phyloP scores from a whole-genome alignment of 192 early-diverging fungal genomes.

The Glomus cerebriforme region DNA sequence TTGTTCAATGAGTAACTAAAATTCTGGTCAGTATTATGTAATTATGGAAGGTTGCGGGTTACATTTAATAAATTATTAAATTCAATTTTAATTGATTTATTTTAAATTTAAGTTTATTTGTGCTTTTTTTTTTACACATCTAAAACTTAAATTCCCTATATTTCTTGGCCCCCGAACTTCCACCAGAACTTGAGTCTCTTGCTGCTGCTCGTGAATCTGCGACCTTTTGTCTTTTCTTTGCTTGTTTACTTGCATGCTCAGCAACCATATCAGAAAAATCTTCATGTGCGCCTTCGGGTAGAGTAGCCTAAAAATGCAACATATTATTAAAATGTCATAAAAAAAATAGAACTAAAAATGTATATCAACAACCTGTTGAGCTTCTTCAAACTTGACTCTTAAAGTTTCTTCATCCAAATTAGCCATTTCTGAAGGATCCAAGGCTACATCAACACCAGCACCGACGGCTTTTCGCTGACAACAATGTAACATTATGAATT shows the following conservation, averaged over 20 bases:
- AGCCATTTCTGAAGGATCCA: conserved; percentile 91
- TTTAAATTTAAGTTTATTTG: too few relatives aligned
- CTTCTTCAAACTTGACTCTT: conserved; percentile 76
- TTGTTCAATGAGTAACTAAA: too few relatives aligned
- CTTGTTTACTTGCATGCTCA: conserved; percentile 73
- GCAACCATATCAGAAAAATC: conserved; percentile 90
- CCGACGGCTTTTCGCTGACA: conserved; percentile 60
- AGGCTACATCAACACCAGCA: conserved; percentile 73
- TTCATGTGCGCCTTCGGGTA: conserved; percentile 57
- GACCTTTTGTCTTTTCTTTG: conserved; percentile 69
- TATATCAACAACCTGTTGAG: conserved; percentile 45
- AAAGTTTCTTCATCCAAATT: conserved; percentile 76
- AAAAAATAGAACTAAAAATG: background rate
- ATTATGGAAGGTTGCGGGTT: too few relatives aligned
- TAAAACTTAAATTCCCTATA: conserved; percentile 34
- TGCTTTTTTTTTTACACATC: too few relatives aligned
- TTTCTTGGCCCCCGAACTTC: conserved; percentile 19
- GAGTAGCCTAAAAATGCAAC: conserved; percentile 25
- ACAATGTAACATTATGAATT: background rate
- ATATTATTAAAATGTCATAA: background rate
- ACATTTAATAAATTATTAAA: too few relatives aligned
- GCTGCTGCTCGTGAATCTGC: conserved; percentile 50
- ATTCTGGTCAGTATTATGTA: too few relatives aligned
- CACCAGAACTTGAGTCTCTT: conserved; percentile 26
- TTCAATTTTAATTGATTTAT: too few relatives aligned